phyloP scores from a whole-genome alignment of 2,329 filamentous ascomycete genomes.

The Clonostachys byssicola region DNA sequence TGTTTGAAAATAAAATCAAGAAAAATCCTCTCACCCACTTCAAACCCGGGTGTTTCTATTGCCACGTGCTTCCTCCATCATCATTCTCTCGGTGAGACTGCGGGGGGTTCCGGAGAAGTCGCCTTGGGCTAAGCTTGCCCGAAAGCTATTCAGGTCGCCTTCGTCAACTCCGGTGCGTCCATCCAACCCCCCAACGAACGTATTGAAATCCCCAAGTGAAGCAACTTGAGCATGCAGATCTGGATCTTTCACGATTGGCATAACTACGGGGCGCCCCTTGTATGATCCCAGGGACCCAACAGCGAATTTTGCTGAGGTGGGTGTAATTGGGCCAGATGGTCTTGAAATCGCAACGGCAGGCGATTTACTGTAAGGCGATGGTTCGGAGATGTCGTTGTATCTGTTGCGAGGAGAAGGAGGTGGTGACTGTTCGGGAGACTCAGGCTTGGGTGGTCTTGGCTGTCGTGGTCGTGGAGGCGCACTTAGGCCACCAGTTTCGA shows the following conservation, averaged over 20 bases:
- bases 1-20: no score
- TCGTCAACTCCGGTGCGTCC: slow-evolving; percentile 45
- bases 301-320: slow-evolving; percentile 24
- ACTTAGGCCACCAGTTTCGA: slow-evolving; percentile 30
- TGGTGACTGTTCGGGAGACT: slow-evolving; percentile 19
- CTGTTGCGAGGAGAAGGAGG: slow-evolving; percentile 5
- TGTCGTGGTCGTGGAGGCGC: slow-evolving; percentile 17
- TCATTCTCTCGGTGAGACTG: slow-evolving; percentile 42
- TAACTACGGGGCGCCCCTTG: slow-evolving; percentile 46
- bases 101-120: slow-evolving; percentile 36
- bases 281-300: slow-evolving; percentile 47
- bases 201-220: slow-evolving; percentile 40
- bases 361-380: slow-evolving; percentile 30
- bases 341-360: slow-evolving; percentile 33
- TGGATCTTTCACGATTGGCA: slow-evolving; percentile 45
- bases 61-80: slow-evolving; percentile 40
- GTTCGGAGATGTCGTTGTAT: slow-evolving; percentile 16
- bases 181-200: slow-evolving; percentile 49
- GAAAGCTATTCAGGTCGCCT: slow-evolving; percentile 36
- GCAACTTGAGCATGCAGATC: slow-evolving; percentile 43
- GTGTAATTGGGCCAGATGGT: slow-evolving; percentile 13
- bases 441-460: slow-evolving; percentile 16
- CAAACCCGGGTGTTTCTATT: slow-evolving; percentile 4
- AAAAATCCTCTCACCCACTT: no score
- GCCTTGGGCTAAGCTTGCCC: slow-evolving; percentile 29